Evolutionary conservation across 1,284 basidiomycete genomes (phyloP), one percentile per base, ranked within the genome.

Genomic region (Irpex lacteus): DNA sequence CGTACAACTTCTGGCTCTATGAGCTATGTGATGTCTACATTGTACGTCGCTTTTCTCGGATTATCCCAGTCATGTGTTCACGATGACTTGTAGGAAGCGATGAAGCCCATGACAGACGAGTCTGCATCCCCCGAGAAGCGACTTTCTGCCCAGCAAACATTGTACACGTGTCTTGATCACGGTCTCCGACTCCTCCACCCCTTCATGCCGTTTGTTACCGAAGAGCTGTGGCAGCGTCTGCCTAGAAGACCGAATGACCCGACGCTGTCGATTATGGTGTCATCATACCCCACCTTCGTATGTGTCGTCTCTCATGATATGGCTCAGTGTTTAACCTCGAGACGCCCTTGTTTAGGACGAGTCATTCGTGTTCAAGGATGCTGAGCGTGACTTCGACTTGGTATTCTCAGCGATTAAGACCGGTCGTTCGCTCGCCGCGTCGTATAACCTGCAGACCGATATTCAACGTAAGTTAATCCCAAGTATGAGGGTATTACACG

Each of bases 21-120:
- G 97, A 99, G 77, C 82, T 99, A 19, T 99, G 98, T 74, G 98
- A 99, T 74, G 96, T 99, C 58, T 99, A 97, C 80, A 99, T 99
- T 68, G 94, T 95, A 64, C 64, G 89, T 81, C 34, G 8, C 9
- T n/a, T 21, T 9, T 13, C 49, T 9, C 18, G 49, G 6, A 11
- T 11, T 9, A 47, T 5, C 21, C 37, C 19, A 61, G 4, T 19
- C 2, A 62, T 69, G 3, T 34, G 58, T 26, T 40, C 11, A 55
- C n/a, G 9, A 3, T 15, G 5, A 15, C 26, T 32, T 63, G 38
- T 73, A 96, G 91, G 94, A 98, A 85, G 96, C 95, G 4, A 98
- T 97, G 89, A 98, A 99, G 78, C 95, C 96, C 1, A 92, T 98
- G 86, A 93, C 93, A 4, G 95, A 97, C 67, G 86, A 88, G 32